A percentile compares a stretch with the other conserved stretches of the same genome.
phyloP scores from a whole-genome alignment of 305 asterid species.

The Ilex paraguariensis region DNA sequence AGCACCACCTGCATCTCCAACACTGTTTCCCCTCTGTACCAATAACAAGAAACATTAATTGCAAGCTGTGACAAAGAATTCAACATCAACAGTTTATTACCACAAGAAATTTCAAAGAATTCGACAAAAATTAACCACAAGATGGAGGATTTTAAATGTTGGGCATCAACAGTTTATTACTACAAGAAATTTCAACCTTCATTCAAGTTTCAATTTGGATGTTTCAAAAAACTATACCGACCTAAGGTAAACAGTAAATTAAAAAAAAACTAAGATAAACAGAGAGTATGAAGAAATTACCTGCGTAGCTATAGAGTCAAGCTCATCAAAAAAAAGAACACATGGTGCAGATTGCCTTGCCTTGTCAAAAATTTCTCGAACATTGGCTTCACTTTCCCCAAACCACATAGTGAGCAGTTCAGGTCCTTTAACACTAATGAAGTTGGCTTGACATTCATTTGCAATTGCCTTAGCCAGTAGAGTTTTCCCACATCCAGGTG shows the following conservation, averaged over 20 bases:
- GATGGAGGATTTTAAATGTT: no score
- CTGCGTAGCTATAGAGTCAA: conserved; percentile 91
- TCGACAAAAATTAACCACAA: no score
- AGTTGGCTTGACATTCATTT: conserved; percentile 85
- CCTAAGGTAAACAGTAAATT: not conserved
- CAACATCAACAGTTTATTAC: no score
- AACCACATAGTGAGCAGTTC: conserved; percentile 90
- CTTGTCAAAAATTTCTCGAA: conserved; percentile 81
- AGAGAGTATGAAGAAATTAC: conserved; percentile 20
- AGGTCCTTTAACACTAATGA: conserved; percentile 78
- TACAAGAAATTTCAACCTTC: no score
- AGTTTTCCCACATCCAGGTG: conserved; percentile 92
- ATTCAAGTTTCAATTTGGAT: no score
- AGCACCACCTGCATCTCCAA: conserved; percentile 72
- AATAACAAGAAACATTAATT: not conserved
- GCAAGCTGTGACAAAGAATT: no score
- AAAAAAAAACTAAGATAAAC: conserved; percentile 1
- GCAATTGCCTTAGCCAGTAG: conserved; percentile 85
- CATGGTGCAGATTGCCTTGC: conserved; percentile 89
- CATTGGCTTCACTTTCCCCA: conserved; percentile 93
- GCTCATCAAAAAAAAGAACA: conserved; percentile 87
- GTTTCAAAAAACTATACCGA: no score
- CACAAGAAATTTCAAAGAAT: no score
- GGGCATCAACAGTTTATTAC: no score
- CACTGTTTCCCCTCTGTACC: conserved; percentile 53